Base-by-base conservation (phyloP, 257 asterid genomes). In the Solanum etuberosum region DNA sequence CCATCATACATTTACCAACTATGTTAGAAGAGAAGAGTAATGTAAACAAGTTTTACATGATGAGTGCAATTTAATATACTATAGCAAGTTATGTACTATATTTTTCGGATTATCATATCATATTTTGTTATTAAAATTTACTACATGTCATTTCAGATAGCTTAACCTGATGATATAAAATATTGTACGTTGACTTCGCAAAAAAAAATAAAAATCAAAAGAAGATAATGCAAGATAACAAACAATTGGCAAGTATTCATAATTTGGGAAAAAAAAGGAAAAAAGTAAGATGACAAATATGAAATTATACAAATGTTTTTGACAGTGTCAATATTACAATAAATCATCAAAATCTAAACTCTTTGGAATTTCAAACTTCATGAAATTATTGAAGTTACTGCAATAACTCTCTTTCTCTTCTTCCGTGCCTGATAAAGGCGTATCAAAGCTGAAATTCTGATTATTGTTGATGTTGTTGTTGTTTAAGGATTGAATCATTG, bases 331-430 rank as follows among this genome's bases (percentile, higher is more conserved):
- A 54, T 87, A 71, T 88, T 83, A 90, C 93, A 91, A 83, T 9
- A 91, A 91, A 86, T 86, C 89, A 83, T 89, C 90, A 73, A 92
- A 87, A 67, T 91, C 88, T 20, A 91, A 89, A 71, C 90, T 76
- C 46, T 86, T 89, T 38, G 93, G 94, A 43, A 92, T 89, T 89
- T 91, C 93, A 81, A 92, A 92, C 86, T 86, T 90, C 90, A 91
- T 80, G 84, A 90, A 32, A n/a, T 14, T 27, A 67, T 27, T 67
- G 73, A 65, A 65, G 73, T 90, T 86, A 86, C 92, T 88, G 89
- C 90, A 90, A 29, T 87, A 90, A 77, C 91, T 89, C 51, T 91
- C 94, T 31, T 67, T 92, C 83, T 92, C 93, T 21, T 91, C 93
- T 87, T 92, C 92, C 4, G 88, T 83, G 88, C 83, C 85, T 11